These are phyloP conservation scores for Arabidopsis lyrata DNA, from an alignment of 441 rosid genomes.

Conservation along the genomic window DNA sequence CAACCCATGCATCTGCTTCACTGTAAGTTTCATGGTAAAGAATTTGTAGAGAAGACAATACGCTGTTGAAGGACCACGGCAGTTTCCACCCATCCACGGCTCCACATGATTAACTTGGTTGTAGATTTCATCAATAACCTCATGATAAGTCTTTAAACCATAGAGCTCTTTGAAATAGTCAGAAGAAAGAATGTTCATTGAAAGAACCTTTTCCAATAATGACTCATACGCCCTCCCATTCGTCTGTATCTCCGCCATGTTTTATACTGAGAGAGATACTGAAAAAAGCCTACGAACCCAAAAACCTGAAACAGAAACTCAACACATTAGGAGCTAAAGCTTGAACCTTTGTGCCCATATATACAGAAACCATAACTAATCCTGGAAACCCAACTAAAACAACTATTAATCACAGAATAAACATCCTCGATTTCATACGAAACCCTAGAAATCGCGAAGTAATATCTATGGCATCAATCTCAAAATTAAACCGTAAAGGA, in stretches of 20 bases:
- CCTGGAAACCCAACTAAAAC: background rate
- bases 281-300: background rate
- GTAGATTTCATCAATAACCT: constrained; percentile 96
- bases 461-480: background rate
- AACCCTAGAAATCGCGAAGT: constrained; percentile 36
- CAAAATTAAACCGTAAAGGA: constrained; percentile 10
- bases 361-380: background rate
- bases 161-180: constrained; percentile 99
- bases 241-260: constrained; percentile 80
- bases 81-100: constrained; percentile 99
- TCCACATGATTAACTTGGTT: constrained; percentile 99
- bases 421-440: constrained; percentile 3
- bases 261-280: constrained; percentile 10
- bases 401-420: background rate
- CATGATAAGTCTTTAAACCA: constrained; percentile 93
- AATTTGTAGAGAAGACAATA: constrained; percentile 96
- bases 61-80: constrained; percentile 97
- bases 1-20: constrained; percentile 96
- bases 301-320: constrained; percentile 19
- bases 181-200: constrained; percentile 96
- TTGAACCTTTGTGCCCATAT: background rate
- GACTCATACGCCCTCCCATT: constrained; percentile 87
- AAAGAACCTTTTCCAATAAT: constrained; percentile 91
- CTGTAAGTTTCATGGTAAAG: constrained; percentile 96
- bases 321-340: constrained; percentile 15